Evolutionary conservation across 1,139 yeast genomes (phyloP), one percentile per base, ranked within the genome.

Genomic region (Petasospora rhodanensis): DNA sequence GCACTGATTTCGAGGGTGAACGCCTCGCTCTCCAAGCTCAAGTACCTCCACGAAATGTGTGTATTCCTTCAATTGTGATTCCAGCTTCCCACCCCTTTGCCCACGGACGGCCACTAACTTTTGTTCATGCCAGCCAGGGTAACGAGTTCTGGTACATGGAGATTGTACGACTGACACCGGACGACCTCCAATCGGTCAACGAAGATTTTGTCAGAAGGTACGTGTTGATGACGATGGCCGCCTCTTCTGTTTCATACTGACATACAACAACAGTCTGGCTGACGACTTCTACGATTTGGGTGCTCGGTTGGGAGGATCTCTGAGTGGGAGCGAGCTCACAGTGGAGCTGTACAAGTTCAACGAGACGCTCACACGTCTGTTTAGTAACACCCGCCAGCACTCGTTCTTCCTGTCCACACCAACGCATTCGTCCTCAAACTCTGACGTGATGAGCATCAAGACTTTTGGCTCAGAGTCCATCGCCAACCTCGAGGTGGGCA

Each of bases 341-440:
- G 37, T 37, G 5, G 47, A 44, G 24, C 26, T 51, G 2, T 51
- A 51, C 37, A 45, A 42, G 23, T 41, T 51, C 26, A 48, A 51
- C 17, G 52, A 49, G 33, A 41, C 49, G 2, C 27, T 51, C 7
- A 45, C 54, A 7, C 26, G 53, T 10, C 27, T 50, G 5, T 40
- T 49, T 22, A 32, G 34, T 7, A 27, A 33, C 12, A 40, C 36
- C 7, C 22, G 25, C 7, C 34, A 30, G 15, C 27, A 21, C 7
- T 20, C 18, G 11, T 7, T 13, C 7, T 28, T 26, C 8, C 8
- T 16, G 18, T 9, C 19, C 13, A 22, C 24, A n/a, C n/a, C n/a
- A n/a, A n/a, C n/a, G n/a, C n/a, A n/a, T n/a, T n/a, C n/a, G n/a
- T n/a, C n/a, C n/a, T n/a, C n/a, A 14, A 23, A 12, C 9, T 24